phyloP scores from a whole-genome alignment of 208 protist genomes.

The Leishmania mexicana region DNA sequence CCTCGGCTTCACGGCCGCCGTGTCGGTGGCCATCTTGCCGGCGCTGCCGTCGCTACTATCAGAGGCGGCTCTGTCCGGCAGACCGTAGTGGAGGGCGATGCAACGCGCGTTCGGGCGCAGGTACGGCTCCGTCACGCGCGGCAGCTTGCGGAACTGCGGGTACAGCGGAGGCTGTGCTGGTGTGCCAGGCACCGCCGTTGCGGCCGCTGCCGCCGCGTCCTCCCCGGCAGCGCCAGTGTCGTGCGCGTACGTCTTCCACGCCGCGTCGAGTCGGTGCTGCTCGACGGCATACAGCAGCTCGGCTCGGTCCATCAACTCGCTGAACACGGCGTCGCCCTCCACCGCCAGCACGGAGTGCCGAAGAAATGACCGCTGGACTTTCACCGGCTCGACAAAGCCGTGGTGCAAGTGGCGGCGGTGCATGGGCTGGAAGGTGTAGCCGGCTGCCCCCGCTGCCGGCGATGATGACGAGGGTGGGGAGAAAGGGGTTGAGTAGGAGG shows the following conservation, averaged over 20 bases:
- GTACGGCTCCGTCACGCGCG: slow-evolving; percentile 26
- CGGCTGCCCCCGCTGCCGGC: neutral
- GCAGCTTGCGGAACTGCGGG: slow-evolving; percentile 20
- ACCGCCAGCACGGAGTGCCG: slow-evolving; percentile 82
- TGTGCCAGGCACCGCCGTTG: slow-evolving; percentile 1
- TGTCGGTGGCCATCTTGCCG: neutral
- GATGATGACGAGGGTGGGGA: neutral
- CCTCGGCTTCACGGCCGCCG: neutral
- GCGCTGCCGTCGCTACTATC: neutral
- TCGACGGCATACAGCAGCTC: slow-evolving; percentile 40
- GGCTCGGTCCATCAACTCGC: slow-evolving; percentile 54
- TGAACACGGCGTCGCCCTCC: slow-evolving; percentile 85
- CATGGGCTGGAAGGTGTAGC: neutral
- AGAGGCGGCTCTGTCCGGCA: slow-evolving; percentile 18
- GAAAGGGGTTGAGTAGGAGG: neutral
- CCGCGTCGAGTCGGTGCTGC: slow-evolving; percentile 27
- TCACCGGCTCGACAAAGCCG: slow-evolving; percentile 27
- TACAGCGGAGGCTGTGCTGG: slow-evolving; percentile 17
- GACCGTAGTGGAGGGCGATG: slow-evolving; percentile 81
- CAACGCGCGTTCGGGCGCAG: slow-evolving; percentile 78
- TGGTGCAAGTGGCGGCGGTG: slow-evolving; percentile 3
- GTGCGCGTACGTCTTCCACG: slow-evolving; percentile 5
- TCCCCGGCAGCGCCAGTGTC: neutral
- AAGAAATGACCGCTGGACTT: slow-evolving; percentile 45
- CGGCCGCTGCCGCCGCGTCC: neutral